phyloP scores from a whole-genome alignment of 768 basidiomycete genomes.

The Vishniacozyma victoriae region DNA sequence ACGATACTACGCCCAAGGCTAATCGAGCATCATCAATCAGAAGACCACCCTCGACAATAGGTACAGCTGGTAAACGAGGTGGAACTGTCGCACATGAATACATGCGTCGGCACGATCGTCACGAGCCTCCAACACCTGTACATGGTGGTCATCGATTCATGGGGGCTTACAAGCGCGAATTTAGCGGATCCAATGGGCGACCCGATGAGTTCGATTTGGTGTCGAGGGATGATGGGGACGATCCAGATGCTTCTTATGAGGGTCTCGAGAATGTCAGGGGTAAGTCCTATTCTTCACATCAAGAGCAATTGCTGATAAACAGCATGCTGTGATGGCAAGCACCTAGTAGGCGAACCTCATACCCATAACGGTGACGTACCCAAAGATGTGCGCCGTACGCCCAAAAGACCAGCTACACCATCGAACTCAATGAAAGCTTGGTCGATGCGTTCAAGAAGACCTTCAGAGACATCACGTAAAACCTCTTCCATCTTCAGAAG shows the following conservation, averaged over 20 bases:
- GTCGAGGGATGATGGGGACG: slow-evolving; percentile 40
- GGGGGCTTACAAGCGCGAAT: slow-evolving; percentile 31
- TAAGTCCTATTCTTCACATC: slow-evolving; percentile 13
- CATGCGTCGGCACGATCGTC: slow-evolving; percentile 60
- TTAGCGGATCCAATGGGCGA: too few relatives aligned
- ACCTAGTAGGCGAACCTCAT: slow-evolving; percentile 36
- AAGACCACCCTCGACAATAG: slow-evolving; percentile 26
- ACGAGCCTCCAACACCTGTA: slow-evolving; percentile 33
- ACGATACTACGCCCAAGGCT: slow-evolving; percentile 27
- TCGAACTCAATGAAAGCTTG: slow-evolving; percentile 15
- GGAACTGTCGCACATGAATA: slow-evolving; percentile 92
- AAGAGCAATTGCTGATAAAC: background rate
- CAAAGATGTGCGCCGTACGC: slow-evolving; percentile 1
- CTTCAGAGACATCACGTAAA: too few relatives aligned
- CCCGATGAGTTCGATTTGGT: slow-evolving; percentile 37
- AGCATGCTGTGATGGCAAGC: slow-evolving; percentile 45
- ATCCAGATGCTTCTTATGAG: slow-evolving; percentile 67
- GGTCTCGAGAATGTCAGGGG: slow-evolving; percentile 89
- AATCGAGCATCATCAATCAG: slow-evolving; percentile 4
- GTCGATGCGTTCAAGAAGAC: too few relatives aligned
- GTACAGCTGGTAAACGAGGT: slow-evolving; percentile 68
- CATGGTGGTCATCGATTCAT: slow-evolving; percentile 39
- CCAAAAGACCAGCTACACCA: slow-evolving; percentile 11
- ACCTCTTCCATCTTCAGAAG: too few relatives aligned
- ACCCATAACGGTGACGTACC: slow-evolving; percentile 25